Evolutionary conservation across 345 rosid genomes (phyloP), one percentile per base, ranked within the genome.

Genomic region (Reutealis trisperma): DNA sequence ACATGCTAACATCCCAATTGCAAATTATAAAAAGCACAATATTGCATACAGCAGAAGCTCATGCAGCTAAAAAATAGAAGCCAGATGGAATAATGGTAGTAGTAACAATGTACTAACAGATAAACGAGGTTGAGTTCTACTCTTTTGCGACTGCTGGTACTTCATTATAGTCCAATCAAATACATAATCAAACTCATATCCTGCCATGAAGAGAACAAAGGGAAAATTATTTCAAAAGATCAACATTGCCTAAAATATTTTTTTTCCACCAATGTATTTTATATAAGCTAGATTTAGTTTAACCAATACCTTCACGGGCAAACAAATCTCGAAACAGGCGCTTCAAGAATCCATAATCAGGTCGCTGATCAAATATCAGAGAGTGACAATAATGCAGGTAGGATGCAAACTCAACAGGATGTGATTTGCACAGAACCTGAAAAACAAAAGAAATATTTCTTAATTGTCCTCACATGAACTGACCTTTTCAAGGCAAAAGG

Each of bases 91-190:
- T 42, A 14, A 22, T 51, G 52, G 15, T 22, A n/a, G 58, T 45
- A 25, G 41, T 34, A 27, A 64, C 3, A 1, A 32, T 32, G 3
- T 32, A 88, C 89, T 86, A 37, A 89, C 93, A 64, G 91, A 79
- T 77, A 77, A 71, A 77, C 86, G 92, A 81, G 90, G 85, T 81
- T 89, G 97, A 82, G 85, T 80, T 89, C 85, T 89, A 76, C 68
- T 74, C 83, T 87, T 94, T 77, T 79, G 82, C 51, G 80, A 63
- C 82, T 82, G 85, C 63, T 93, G 96, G 84, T 92, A 88, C 92
- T 96, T 93, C 55, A 93, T 88, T 75, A 93, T 89, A 21, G 98
- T 92, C 99, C 99, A 96, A 84, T 96, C 99, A 89, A 91, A 96
- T 52, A 92, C 85, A 80, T 85, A 89, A 84, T 96, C 97, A 74